Evolutionary conservation across 805 yeast genomes (phyloP).

Genomic region (Candida peoriensis): DNA sequence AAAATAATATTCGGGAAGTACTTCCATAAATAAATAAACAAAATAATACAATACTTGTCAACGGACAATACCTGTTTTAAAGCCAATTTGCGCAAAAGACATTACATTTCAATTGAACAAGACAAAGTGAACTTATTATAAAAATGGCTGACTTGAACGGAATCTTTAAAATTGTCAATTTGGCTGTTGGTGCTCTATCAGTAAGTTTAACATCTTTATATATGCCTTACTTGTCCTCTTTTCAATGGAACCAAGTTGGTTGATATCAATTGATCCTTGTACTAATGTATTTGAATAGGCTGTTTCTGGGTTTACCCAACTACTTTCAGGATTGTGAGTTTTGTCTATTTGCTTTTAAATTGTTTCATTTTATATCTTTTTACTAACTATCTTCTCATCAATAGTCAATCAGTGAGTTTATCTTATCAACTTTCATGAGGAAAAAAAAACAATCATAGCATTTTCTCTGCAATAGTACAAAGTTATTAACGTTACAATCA

Average conservation of each 20-base stretch:
- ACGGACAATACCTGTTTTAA: not conserved
- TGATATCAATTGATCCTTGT: not conserved
- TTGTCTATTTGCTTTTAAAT: not conserved
- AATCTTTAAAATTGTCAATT: constrained; percentile 38
- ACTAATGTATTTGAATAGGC: constrained; percentile 8
- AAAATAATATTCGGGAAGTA: too few species aligned
- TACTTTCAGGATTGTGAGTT: constrained; percentile 37
- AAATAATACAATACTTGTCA: too few species aligned
- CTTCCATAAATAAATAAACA: too few species aligned
- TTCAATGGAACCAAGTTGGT: too few species aligned
- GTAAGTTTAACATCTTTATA: constrained; percentile 38
- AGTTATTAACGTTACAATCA: not conserved
- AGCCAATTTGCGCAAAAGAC: not conserved
- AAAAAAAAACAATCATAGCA: too few species aligned
- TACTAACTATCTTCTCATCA: constrained; percentile 15
- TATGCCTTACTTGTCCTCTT: too few species aligned
- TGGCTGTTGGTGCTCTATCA: constrained; percentile 48
- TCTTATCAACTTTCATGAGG: too few species aligned
- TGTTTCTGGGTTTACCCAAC: constrained; percentile 22
- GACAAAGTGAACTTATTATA: too few species aligned
- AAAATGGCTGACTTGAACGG: constrained; percentile 23
- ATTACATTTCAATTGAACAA: too few species aligned
- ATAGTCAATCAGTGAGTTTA: constrained; percentile 1
- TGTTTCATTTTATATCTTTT: not conserved
- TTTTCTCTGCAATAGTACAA: too few species aligned